Conservation (phyloP, 2,329 filamentous ascomycete genomes). For the Colletotrichum liriopes region DNA sequence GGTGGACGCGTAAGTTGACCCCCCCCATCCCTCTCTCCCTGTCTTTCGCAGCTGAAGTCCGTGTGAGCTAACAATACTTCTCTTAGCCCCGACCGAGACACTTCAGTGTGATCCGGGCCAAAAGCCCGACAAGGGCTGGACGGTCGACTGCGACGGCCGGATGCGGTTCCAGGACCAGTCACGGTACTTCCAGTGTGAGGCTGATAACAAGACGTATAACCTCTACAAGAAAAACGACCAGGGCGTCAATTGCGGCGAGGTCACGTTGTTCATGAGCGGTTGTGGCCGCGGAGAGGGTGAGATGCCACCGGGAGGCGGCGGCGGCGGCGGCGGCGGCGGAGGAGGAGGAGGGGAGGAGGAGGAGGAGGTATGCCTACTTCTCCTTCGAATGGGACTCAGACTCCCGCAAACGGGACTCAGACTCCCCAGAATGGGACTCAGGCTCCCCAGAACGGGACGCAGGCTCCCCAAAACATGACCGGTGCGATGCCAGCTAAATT, state of each 20-base stretch:
- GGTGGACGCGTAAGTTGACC: constrained; percentile 69
- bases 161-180: constrained; percentile 67
- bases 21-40: too few relatives aligned
- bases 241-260: constrained; percentile 62
- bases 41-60: neutral
- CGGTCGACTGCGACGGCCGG: constrained; percentile 66
- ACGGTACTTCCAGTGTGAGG: constrained; percentile 74
- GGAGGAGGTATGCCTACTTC: neutral
- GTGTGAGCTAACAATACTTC: neutral
- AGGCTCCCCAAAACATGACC: neutral
- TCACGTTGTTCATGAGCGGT: constrained; percentile 56
- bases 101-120: constrained; percentile 74
- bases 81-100: constrained; percentile 67
- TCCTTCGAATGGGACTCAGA: neutral
- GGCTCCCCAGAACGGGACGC: neutral
- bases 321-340: neutral
- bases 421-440: neutral
- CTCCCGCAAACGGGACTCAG: neutral
- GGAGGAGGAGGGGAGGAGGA: neutral
- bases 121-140: constrained; percentile 68
- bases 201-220: constrained; percentile 69
- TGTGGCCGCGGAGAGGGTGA: neutral
- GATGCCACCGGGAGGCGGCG: neutral
- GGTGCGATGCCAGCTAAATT: neutral
- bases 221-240: constrained; percentile 63